Evolutionary conservation across 73 alveolate species (phyloP).

Genomic region (Tetrahymena malaccensis): DNA sequence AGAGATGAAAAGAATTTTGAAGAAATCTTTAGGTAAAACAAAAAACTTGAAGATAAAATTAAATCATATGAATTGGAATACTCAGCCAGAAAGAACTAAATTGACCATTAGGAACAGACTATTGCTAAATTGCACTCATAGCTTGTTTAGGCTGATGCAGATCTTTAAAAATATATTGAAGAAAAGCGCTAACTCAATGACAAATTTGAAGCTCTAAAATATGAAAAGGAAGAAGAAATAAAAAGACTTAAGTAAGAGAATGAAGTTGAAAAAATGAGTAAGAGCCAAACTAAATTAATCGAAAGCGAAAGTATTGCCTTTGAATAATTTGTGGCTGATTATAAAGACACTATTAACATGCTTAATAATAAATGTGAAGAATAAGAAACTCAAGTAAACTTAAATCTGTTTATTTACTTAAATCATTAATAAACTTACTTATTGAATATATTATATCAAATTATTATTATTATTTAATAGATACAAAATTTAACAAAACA

Average conservation of each 20-base stretch:
- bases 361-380: background rate
- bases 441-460: too few relatives aligned
- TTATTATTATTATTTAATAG: background rate
- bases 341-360: background rate
- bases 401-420: background rate
- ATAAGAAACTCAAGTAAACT: background rate
- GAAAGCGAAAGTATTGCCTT: background rate
- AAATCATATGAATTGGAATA: background rate
- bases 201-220: background rate
- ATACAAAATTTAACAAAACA: background rate
- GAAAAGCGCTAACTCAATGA: background rate
- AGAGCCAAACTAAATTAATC: background rate
- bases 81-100: background rate
- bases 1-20: background rate
- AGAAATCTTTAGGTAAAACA: background rate
- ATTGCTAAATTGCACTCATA: background rate
- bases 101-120: background rate
- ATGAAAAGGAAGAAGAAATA: background rate
- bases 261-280: background rate
- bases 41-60: background rate
- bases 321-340: background rate
- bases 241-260: background rate
- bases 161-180: background rate
- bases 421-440: too few relatives aligned
- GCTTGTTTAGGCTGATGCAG: background rate